Percentiles rank a stretch among this genome's conserved stretches.
phyloP scores from a whole-genome alignment of 2,329 filamentous ascomycete genomes.

The Beauveria sp. region DNA sequence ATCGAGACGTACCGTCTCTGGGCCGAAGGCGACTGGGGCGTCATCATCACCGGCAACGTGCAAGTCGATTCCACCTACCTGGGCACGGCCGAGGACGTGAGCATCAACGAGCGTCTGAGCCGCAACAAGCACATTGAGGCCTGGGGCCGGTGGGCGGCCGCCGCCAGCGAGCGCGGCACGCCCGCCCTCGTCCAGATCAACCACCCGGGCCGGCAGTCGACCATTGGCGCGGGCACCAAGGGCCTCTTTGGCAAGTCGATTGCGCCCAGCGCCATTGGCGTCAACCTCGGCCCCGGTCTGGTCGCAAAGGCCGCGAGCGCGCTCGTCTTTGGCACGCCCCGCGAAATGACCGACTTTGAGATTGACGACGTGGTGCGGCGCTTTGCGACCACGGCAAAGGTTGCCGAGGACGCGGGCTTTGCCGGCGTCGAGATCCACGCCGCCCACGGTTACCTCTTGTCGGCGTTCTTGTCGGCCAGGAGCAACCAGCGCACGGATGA shows the following conservation, averaged over 20 bases:
- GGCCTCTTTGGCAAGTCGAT: slow-evolving; percentile 31
- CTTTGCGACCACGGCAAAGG: slow-evolving; percentile 45
- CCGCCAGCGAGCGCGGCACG: slow-evolving; percentile 25
- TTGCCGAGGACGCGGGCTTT: slow-evolving; percentile 39
- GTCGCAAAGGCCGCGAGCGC: slow-evolving; percentile 24
- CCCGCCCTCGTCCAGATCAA: slow-evolving; percentile 37
- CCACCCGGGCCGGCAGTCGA: slow-evolving; percentile 40
- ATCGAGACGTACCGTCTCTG: slow-evolving; percentile 42
- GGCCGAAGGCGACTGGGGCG: slow-evolving; percentile 46
- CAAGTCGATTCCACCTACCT: slow-evolving; percentile 32
- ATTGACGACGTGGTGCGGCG: slow-evolving; percentile 44
- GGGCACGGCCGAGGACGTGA: slow-evolving; percentile 27
- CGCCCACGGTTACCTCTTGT: slow-evolving; percentile 51
- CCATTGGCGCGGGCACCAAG: slow-evolving; percentile 28
- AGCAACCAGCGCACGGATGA: slow-evolving; percentile 45
- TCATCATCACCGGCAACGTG: slow-evolving; percentile 45
- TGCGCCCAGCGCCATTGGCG: slow-evolving; percentile 34
- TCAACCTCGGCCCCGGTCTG: slow-evolving; percentile 33
- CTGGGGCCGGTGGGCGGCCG: slow-evolving; percentile 31
- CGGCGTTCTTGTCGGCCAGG: slow-evolving; percentile 45
- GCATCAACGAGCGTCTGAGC: slow-evolving; percentile 20
- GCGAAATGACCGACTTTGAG: slow-evolving; percentile 47
- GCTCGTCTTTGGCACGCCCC: slow-evolving; percentile 45
- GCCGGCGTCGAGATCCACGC: slow-evolving; percentile 38
- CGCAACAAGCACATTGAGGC: slow-evolving; percentile 23